Base-by-base conservation (phyloP, 2,329 filamentous ascomycete genomes). In the Colletotrichum ledebouriae region DNA sequence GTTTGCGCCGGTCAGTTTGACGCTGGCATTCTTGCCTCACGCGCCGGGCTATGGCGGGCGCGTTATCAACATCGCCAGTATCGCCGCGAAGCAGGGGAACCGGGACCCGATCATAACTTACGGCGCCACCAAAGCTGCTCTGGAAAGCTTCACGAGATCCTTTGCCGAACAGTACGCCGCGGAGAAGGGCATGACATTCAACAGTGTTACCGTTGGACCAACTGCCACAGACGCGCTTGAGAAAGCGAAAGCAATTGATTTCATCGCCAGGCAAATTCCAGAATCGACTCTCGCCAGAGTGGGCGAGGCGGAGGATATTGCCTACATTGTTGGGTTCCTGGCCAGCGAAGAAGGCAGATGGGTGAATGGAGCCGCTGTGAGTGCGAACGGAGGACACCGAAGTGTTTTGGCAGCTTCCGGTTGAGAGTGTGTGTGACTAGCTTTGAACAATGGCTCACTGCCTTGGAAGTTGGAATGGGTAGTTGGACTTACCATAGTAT, bases 11-110 rank as follows among this genome's bases (percentile, higher is more conserved):
- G 73, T 79, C 52, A 76, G 78, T 12, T 72, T 80, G 2, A 76
- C 75, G 0, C 61, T 79, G 44, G 74, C 73, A 0, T 72, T 73
- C 1, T 47, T 76, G 2, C 76, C 76, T 0, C 70, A 79, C 47
- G 67, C 79, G 2, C 62, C 62, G 9, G 56, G 73, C 0, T 61
- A 63, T 1, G 75, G 76, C 3, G 76, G 78, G 0, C 76, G 78
- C 0, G 75, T 80, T 1, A 72, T 80, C n/a, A 73, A 75, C 34
- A 72, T 80, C 4, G 78, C 77, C 0, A 76, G 76, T 0, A 75
- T 80, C 0, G 63, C 63, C 33, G 34, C 22, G 10, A 53, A 50
- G 39, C 25, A 11, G 29, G 37, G 37, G 2, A 65, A 65, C 10
- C 29, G 53, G 25, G 62, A 65, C 13, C 62, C 56, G 3, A 46